Evolutionary conservation across 2,329 filamentous ascomycete species (phyloP).

Genomic region (Epichloe sylvatica): DNA sequence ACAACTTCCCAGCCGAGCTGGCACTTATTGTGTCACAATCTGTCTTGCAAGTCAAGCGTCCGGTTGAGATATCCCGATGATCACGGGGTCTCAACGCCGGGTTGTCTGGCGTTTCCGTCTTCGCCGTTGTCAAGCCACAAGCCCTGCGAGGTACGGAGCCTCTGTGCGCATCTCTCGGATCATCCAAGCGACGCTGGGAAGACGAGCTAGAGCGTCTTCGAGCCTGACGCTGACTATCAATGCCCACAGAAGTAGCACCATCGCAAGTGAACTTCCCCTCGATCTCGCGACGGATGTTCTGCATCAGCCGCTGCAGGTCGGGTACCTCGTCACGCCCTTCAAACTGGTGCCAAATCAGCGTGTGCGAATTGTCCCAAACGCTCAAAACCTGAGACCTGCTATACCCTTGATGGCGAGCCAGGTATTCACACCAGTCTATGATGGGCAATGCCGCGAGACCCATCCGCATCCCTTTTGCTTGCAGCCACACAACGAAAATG

Average conservation of each 20-base stretch:
- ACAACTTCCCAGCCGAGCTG: background rate
- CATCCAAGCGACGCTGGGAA: background rate
- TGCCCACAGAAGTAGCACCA: background rate
- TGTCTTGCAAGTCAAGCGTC: background rate
- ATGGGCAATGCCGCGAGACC: background rate
- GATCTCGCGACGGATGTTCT: background rate
- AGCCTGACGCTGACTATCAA: background rate
- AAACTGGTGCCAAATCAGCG: background rate
- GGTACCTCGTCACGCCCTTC: background rate
- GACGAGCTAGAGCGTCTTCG: background rate
- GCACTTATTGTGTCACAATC: background rate
- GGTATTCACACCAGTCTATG: background rate
- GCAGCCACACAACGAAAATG: constrained; percentile 17
- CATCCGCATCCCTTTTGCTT: constrained; percentile 6
- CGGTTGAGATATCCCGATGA: background rate
- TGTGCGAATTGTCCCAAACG: background rate
- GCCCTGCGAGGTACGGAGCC: background rate
- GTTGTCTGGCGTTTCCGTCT: background rate
- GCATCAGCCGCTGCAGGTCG: background rate
- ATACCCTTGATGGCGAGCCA: background rate
- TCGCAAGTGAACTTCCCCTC: background rate
- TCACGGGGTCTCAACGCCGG: background rate
- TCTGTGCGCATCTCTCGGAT: background rate
- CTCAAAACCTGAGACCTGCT: background rate
- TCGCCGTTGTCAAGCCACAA: background rate